Conservation (phyloP, 257 asterid species). For the Fraxinus pennsylvanica region DNA sequence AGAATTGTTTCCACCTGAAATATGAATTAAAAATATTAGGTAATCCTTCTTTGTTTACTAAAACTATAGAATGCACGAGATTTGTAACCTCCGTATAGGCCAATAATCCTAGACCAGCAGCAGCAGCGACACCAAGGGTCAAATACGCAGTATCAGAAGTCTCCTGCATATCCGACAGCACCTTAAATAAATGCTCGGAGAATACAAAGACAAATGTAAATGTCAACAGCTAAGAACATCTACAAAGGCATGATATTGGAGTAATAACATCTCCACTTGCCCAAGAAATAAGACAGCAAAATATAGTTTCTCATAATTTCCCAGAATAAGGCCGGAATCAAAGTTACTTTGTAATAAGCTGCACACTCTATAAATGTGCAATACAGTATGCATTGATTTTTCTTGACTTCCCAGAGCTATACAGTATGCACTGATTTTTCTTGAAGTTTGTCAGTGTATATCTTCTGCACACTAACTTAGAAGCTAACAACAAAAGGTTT, state of each 20-base stretch:
- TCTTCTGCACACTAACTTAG: too few species aligned
- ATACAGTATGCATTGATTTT: too few species aligned
- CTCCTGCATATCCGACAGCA: slow-evolving; percentile 46
- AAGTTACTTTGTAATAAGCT: background rate
- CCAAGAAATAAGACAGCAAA: background rate
- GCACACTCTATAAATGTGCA: background rate
- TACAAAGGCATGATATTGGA: background rate
- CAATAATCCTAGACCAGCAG: slow-evolving; percentile 70
- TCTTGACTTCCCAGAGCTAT: too few species aligned
- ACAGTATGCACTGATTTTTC: too few species aligned
- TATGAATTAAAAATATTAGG: slow-evolving; percentile 16
- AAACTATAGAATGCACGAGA: background rate
- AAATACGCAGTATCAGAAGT: slow-evolving; percentile 51
- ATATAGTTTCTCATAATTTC: too few species aligned
- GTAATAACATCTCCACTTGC: background rate
- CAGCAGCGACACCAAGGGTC: slow-evolving; percentile 69
- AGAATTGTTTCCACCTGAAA: slow-evolving; percentile 82
- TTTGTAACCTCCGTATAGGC: slow-evolving; percentile 75
- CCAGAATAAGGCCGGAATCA: background rate
- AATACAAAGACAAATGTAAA: background rate
- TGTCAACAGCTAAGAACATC: background rate
- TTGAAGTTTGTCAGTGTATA: too few species aligned
- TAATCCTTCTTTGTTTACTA: background rate
- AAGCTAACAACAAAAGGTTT: too few species aligned
- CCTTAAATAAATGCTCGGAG: slow-evolving; percentile 9